Conservation (phyloP, 2,329 filamentous ascomycete species). For the Fusarium veterinarium region DNA sequence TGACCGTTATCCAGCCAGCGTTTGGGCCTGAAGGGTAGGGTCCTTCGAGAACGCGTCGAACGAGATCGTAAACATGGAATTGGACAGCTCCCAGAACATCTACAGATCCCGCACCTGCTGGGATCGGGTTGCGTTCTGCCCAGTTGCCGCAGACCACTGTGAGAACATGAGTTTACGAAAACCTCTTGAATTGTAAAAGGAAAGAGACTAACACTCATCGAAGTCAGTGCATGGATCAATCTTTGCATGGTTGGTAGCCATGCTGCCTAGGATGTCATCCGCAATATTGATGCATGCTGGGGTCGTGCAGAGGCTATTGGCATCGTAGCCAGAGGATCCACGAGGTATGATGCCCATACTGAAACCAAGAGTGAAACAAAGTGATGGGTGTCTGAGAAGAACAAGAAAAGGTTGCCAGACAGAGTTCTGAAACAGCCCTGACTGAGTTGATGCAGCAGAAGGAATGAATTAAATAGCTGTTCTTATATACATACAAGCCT, state of each 20-base stretch:
- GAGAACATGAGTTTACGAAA: fast-evolving
- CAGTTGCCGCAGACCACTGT: not conserved
- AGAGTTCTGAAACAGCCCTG: not conserved
- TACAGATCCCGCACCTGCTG: not conserved
- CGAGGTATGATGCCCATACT: not conserved
- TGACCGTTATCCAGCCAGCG: conserved; percentile 26
- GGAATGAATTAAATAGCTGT: not conserved
- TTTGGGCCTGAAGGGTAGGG: conserved; percentile 68
- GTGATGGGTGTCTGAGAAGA: fast-evolving
- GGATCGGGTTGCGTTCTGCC: not conserved
- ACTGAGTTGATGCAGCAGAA: not conserved
- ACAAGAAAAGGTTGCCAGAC: not conserved
- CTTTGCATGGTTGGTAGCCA: not conserved
- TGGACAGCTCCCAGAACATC: not conserved
- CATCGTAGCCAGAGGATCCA: not conserved
- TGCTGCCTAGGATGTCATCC: not conserved
- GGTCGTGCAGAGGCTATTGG: not conserved
- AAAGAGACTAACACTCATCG: not conserved
- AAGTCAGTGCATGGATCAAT: conserved; percentile 4
- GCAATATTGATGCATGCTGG: not conserved
- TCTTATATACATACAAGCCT: not conserved
- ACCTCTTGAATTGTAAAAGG: fast-evolving
- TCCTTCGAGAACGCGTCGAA: conserved; percentile 44
- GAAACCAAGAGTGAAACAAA: too few species aligned
- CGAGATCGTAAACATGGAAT: not conserved